Percentiles rank a stretch among this genome's conserved stretches.
These are phyloP conservation scores for Thielaviopsis ethacetica DNA, from an alignment of 2,329 filamentous ascomycete genomes.

Conservation along the genomic window DNA sequence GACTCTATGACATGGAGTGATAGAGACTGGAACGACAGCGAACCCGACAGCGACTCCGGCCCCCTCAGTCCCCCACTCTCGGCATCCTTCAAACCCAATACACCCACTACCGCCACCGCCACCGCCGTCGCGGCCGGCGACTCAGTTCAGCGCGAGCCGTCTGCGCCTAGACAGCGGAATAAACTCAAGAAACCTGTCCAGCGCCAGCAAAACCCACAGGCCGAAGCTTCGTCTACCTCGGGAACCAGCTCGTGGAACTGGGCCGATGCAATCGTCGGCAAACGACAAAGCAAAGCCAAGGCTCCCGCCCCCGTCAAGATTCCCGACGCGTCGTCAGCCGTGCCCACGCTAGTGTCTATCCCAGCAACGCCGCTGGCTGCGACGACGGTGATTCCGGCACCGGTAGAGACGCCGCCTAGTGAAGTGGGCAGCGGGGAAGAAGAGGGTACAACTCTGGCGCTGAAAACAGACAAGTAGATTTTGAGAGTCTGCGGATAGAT, in stretches of 20 bases:
- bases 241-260: conserved; percentile 28
- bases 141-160: not conserved
- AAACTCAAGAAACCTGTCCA: not conserved
- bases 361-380: not conserved
- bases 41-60: conserved; percentile 25
- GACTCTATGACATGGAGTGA: conserved; percentile 53
- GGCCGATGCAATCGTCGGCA: conserved; percentile 38
- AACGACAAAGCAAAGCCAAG: conserved; percentile 13
- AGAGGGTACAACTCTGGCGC: not conserved
- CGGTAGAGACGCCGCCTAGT: not conserved
- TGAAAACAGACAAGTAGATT: not conserved
- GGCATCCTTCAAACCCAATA: not conserved
- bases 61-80: conserved; percentile 5
- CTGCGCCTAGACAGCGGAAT: not conserved
- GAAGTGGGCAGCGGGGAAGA: no score
- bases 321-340: not conserved
- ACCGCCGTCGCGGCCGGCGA: not conserved
- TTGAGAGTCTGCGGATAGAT: not conserved
- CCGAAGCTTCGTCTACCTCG: not conserved
- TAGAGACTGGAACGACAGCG: conserved; percentile 42
- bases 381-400: not conserved
- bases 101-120: not conserved
- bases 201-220: not conserved
- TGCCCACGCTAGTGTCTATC: not conserved
- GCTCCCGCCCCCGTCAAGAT: not conserved